Conservation (phyloP, 768 basidiomycete species). For the Russula virescens region DNA sequence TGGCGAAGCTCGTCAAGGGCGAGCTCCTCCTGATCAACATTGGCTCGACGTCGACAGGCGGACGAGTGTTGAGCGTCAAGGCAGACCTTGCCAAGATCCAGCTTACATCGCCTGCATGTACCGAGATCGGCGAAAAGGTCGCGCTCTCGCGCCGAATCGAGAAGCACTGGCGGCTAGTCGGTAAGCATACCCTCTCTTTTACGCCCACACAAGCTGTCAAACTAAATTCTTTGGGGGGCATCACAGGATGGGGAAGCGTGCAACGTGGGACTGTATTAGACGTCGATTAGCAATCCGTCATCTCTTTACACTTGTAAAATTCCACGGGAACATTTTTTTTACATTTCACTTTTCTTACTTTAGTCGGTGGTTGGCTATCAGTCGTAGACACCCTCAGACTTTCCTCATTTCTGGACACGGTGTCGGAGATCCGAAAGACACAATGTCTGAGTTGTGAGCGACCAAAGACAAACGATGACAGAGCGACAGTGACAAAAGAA, state of each 20-base stretch:
- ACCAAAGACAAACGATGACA: too few relatives aligned
- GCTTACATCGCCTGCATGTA: conserved; percentile 91
- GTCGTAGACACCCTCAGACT: too few relatives aligned
- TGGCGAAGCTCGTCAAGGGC: conserved; percentile 84
- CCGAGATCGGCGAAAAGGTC: conserved; percentile 96
- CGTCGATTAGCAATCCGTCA: conserved; percentile 44
- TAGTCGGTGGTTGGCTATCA: too few relatives aligned
- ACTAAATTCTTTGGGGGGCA: not conserved
- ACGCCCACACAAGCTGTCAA: not conserved
- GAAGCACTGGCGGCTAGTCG: conserved; percentile 97
- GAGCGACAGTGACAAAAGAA: not conserved
- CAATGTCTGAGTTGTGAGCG: not conserved
- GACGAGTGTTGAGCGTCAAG: conserved; percentile 89
- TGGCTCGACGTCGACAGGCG: conserved; percentile 94
- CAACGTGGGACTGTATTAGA: conserved; percentile 81
- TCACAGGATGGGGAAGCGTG: conserved; percentile 66
- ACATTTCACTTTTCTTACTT: too few relatives aligned
- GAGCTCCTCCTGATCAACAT: conserved; percentile 96
- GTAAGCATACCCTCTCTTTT: conserved; percentile 41
- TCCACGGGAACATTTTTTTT: too few relatives aligned
- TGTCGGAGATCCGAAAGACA: not conserved
- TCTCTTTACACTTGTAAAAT: not conserved
- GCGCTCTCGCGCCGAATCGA: conserved; percentile 91
- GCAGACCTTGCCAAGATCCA: conserved; percentile 93
- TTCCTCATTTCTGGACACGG: not conserved